A percentile compares a stretch with the other conserved stretches of the same genome.
These are phyloP conservation scores for Salix dunnii DNA, from an alignment of 345 rosid species.

Conservation along the genomic window DNA sequence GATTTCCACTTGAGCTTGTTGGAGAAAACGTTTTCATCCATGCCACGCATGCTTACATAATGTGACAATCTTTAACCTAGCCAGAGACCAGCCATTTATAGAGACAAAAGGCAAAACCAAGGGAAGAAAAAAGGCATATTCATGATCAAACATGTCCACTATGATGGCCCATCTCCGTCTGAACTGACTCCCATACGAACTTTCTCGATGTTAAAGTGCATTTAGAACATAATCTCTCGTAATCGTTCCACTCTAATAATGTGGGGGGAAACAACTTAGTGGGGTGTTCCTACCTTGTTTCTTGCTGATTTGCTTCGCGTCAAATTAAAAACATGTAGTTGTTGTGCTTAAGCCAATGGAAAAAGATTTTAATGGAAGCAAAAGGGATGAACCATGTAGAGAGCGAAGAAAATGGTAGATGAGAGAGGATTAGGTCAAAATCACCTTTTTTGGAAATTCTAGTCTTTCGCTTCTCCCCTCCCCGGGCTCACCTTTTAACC, in stretches of 20 bases:
- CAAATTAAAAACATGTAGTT: neutral
- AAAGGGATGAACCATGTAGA: neutral
- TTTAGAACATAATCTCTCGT: constrained; percentile 13
- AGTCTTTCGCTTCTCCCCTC: neutral
- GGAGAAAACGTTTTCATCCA: constrained; percentile 22
- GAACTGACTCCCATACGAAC: constrained; percentile 35
- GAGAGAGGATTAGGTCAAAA: constrained; percentile 7
- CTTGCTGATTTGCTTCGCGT: neutral
- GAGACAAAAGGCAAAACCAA: constrained; percentile 20
- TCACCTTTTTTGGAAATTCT: neutral
- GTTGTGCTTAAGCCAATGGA: neutral
- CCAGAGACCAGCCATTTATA: neutral
- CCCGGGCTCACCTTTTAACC: neutral
- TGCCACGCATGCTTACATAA: constrained; percentile 8
- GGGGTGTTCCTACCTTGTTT: neutral
- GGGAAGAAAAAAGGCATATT: neutral
- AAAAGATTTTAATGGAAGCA: neutral
- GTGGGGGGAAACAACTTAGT: constrained; percentile 3
- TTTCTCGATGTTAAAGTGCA: constrained; percentile 11
- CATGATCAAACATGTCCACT: neutral
- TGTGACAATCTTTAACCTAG: neutral
- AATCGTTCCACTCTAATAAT: constrained; percentile 36
- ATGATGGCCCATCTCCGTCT: constrained; percentile 16
- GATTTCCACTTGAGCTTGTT: constrained; percentile 41
- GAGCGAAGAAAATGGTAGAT: neutral